Conservation (phyloP, 2,329 filamentous ascomycete species). For the Apiospora marii region DNA sequence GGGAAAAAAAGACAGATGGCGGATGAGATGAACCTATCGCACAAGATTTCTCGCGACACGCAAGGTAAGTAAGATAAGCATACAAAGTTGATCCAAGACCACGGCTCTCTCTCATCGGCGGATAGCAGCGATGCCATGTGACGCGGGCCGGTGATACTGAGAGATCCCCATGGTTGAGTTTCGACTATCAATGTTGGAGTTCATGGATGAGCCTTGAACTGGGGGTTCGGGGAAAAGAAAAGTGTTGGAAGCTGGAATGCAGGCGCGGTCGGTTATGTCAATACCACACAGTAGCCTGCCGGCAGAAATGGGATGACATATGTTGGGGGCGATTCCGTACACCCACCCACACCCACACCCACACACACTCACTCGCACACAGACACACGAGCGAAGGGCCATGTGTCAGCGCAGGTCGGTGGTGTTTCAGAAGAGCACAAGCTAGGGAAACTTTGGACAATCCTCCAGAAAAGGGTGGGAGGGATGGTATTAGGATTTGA, state of each 20-base stretch:
- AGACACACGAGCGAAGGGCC: constrained; percentile 6
- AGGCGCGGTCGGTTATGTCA: background rate
- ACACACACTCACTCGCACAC: background rate
- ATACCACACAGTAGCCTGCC: background rate
- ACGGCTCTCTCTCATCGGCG: background rate
- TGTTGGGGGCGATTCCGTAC: background rate
- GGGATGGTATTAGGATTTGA: background rate
- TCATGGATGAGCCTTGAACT: constrained; percentile 15
- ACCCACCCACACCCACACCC: background rate
- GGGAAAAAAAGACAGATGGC: background rate
- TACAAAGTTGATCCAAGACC: background rate
- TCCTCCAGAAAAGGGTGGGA: background rate
- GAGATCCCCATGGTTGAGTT: constrained; percentile 19
- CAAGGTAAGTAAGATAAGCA: background rate
- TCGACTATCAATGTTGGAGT: background rate
- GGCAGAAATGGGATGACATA: background rate
- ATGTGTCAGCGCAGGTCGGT: constrained; percentile 18
- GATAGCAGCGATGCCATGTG: constrained; percentile 9
- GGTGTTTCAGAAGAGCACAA: constrained; percentile 11
- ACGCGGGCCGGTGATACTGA: background rate
- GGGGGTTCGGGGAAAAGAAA: background rate
- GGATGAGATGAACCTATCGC: background rate
- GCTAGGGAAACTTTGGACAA: constrained; percentile 19
- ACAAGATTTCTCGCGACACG: background rate
- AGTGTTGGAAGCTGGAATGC: background rate